These are phyloP conservation scores for Zychaea mexicana DNA, from an alignment of 371 early-diverging fungal genomes.

Conservation along the genomic window DNA sequence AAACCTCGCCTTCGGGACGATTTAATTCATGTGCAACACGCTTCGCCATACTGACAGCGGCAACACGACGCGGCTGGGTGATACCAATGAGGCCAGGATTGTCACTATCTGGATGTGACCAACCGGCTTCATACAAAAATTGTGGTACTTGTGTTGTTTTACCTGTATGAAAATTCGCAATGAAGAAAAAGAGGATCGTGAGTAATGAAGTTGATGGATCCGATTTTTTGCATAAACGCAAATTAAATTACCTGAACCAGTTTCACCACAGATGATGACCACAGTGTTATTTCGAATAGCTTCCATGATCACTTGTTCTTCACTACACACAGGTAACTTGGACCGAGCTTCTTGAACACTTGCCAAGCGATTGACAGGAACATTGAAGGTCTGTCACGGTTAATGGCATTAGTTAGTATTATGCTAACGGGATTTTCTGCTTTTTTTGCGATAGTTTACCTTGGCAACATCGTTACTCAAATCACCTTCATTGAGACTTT, in stretches of 20 bases:
- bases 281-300: constrained; percentile 84
- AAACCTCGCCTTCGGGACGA: constrained; percentile 57
- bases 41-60: constrained; percentile 96
- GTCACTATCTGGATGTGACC: constrained; percentile 75
- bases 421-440: no score
- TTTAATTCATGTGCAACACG: constrained; percentile 94
- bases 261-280: constrained; percentile 95
- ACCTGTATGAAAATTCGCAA: no score
- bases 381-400: no score
- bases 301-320: constrained; percentile 97
- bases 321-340: constrained; percentile 87
- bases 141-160: constrained; percentile 99
- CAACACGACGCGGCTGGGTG: constrained; percentile 99
- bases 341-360: constrained; percentile 78
- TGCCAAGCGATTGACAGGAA: constrained; percentile 74
- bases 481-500: constrained; percentile 45
- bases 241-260: constrained; percentile 99
- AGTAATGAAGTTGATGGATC: no score
- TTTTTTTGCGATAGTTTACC: no score
- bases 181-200: no score
- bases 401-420: constrained; percentile 49
- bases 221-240: no score
- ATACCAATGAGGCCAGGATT: constrained; percentile 94
- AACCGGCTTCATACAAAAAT: constrained; percentile 97
- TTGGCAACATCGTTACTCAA: constrained; percentile 38